Percentiles rank a stretch among this genome's conserved stretches.
phyloP scores from a whole-genome alignment of 2,329 filamentous ascomycete genomes.

The Colletotrichum euphorbiae region DNA sequence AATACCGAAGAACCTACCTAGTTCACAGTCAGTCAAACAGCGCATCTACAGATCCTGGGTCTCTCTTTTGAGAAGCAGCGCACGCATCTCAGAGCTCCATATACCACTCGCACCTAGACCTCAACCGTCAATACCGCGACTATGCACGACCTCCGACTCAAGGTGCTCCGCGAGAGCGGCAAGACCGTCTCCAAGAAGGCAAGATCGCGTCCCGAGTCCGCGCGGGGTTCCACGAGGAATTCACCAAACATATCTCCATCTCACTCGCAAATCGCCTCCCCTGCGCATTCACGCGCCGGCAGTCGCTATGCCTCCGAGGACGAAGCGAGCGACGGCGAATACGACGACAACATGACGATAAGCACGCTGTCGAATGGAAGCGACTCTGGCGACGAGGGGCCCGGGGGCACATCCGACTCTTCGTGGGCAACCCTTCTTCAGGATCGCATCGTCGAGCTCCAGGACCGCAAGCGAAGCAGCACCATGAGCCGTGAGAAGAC shows the following conservation, averaged over 20 bases:
- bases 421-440: constrained; percentile 73
- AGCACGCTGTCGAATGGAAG: constrained; percentile 57
- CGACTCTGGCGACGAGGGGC: constrained; percentile 63
- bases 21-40: neutral
- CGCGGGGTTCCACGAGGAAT: constrained; percentile 66
- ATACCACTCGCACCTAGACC: neutral
- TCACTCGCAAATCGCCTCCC: constrained; percentile 68
- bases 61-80: constrained; percentile 21
- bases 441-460: constrained; percentile 76
- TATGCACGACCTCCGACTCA: constrained; percentile 75
- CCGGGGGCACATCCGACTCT: constrained; percentile 65
- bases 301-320: constrained; percentile 75
- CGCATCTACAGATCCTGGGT: neutral
- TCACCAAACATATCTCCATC: constrained; percentile 70
- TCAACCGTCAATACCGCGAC: constrained; percentile 17
- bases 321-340: constrained; percentile 68
- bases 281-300: constrained; percentile 67
- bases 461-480: constrained; percentile 81
- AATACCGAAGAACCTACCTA: constrained; percentile 29
- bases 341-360: constrained; percentile 60
- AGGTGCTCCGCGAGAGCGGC: constrained; percentile 75
- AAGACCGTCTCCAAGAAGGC: constrained; percentile 80
- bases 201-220: constrained; percentile 65
- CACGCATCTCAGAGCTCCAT: neutral
- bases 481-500: constrained; percentile 75